These are phyloP conservation scores for Eimeria necatrix DNA, from an alignment of 169 alveolate genomes.

Conservation along the genomic window DNA sequence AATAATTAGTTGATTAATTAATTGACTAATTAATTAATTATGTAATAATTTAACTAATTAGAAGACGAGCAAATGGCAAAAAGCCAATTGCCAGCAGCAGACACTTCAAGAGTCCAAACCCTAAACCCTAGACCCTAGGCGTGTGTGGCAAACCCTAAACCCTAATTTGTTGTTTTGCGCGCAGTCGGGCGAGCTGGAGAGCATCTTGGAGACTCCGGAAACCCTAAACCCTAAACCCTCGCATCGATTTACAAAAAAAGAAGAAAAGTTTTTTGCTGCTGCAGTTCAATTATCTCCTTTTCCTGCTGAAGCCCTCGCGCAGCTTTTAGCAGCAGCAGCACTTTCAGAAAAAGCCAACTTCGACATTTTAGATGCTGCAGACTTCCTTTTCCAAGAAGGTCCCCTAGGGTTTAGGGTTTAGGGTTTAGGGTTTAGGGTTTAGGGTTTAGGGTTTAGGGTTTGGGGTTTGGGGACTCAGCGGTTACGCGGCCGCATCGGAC, in stretches of 20 bases:
- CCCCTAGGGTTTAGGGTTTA: background rate
- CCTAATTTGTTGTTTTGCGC: no score
- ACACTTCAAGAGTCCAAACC: no score
- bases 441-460: no score
- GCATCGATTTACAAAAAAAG: background rate
- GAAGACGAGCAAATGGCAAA: no score
- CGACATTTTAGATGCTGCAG: constrained; percentile 47
- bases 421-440: background rate
- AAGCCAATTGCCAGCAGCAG: no score
- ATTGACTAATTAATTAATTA: no score
- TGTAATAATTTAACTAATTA: no score
- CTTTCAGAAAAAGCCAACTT: background rate
- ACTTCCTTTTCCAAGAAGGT: constrained; percentile 25
- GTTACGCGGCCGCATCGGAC: background rate
- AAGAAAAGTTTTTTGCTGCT: constrained; percentile 31
- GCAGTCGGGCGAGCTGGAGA: background rate
- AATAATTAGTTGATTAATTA: no score
- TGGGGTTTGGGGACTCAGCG: no score
- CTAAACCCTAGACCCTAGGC: no score
- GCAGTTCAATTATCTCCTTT: constrained; percentile 53
- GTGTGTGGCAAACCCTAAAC: no score
- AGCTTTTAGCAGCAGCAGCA: background rate
- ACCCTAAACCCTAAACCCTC: background rate
- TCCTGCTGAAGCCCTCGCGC: constrained; percentile 60
- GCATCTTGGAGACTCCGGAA: background rate